phyloP scores from a whole-genome alignment of 2,329 filamentous ascomycete genomes.

The Neocucurbitaria cava region DNA sequence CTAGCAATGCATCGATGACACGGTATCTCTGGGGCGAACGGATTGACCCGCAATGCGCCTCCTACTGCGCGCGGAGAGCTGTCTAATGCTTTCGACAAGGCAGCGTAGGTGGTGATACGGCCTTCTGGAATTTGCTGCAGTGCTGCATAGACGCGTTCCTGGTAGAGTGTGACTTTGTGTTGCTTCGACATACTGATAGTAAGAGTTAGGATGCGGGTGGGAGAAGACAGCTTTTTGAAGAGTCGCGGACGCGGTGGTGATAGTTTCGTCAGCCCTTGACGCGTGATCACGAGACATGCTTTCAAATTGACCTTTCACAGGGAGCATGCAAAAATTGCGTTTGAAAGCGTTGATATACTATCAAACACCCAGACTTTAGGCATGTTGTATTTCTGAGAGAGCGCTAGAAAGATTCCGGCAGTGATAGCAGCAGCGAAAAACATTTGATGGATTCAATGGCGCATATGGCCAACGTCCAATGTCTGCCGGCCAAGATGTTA shows the following conservation, averaged over 20 bases:
- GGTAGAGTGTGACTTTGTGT: slow-evolving; percentile 44
- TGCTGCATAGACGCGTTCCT: slow-evolving; percentile 67
- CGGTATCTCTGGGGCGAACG: slow-evolving; percentile 81
- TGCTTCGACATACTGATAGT: slow-evolving; percentile 24
- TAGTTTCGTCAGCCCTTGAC: slow-evolving; percentile 9
- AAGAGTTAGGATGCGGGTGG: background rate
- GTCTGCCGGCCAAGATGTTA: too few species aligned
- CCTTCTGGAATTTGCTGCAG: slow-evolving; percentile 80
- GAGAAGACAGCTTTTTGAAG: background rate
- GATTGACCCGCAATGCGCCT: slow-evolving; percentile 77
- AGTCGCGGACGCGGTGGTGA: slow-evolving; percentile 9
- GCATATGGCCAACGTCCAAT: too few species aligned
- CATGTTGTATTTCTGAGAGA: background rate
- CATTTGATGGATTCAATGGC: too few species aligned
- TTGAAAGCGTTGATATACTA: too few species aligned
- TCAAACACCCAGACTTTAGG: background rate
- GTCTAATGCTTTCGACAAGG: slow-evolving; percentile 70
- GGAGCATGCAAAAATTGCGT: background rate
- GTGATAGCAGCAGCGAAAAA: background rate
- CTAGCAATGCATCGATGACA: slow-evolving; percentile 83
- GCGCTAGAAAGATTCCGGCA: background rate
- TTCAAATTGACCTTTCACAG: slow-evolving; percentile 39
- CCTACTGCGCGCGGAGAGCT: slow-evolving; percentile 80
- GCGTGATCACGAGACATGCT: slow-evolving; percentile 44
- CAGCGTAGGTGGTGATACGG: slow-evolving; percentile 77